Percentiles rank a stretch among this genome's conserved stretches.
Evolutionary conservation across 768 basidiomycete species (phyloP).

Genomic region (Leccinum arenicola): DNA sequence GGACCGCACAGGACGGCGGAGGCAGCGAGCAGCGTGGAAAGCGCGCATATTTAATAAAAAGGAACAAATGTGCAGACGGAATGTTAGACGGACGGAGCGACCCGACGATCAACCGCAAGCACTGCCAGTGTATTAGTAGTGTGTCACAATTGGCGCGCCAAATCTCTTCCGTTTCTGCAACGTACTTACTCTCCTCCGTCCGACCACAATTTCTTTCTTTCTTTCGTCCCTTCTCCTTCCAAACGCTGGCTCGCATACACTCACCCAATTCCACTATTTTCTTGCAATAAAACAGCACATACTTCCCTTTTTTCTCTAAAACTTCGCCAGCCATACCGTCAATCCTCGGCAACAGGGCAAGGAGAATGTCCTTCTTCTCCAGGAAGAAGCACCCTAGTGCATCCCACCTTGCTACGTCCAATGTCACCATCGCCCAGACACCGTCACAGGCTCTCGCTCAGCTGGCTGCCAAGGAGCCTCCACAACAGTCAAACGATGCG

Average conservation of each 20-base stretch:
- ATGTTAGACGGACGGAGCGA: constrained; percentile 1
- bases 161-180: constrained; percentile 18
- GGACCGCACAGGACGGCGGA: constrained; percentile 6
- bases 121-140: too few relatives aligned
- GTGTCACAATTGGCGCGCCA: constrained; percentile 14
- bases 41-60: constrained; percentile 5
- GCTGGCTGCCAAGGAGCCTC: constrained; percentile 36
- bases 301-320: constrained; percentile 13
- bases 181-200: constrained; percentile 9
- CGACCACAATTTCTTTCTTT: constrained; percentile 9
- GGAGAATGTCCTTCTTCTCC: constrained; percentile 93
- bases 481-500: constrained; percentile 33
- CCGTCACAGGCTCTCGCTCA: constrained; percentile 70
- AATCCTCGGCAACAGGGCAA: constrained; percentile 53
- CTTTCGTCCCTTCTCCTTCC: constrained; percentile 4
- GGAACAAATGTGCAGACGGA: not conserved
- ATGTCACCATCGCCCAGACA: constrained; percentile 59
- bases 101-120: too few relatives aligned
- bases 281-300: constrained; percentile 11
- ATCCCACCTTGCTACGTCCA: constrained; percentile 40
- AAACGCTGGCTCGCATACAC: constrained; percentile 25
- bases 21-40: constrained; percentile 8
- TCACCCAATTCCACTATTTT: constrained; percentile 4
- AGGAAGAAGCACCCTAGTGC: constrained; percentile 74
- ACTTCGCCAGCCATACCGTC: constrained; percentile 61